Evolutionary conservation across 2,329 filamentous ascomycete species (phyloP).

Genomic region (Exophiala viscosa): DNA sequence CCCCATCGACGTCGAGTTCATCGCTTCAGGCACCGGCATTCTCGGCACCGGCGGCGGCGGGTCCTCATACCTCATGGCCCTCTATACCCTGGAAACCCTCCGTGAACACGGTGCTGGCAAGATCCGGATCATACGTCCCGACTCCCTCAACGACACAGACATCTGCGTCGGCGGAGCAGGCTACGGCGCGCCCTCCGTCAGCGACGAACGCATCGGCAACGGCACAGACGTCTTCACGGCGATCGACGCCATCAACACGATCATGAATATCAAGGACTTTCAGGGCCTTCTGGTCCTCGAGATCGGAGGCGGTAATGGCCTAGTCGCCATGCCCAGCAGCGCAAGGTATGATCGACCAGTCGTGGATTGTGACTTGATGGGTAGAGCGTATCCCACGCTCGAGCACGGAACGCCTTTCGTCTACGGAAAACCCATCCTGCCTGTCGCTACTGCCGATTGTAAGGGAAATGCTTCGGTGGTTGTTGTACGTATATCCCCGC

Average conservation of each 20-base stretch:
- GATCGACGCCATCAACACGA: conserved; percentile 37
- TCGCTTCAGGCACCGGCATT: conserved; percentile 37
- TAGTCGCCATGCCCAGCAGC: conserved; percentile 31
- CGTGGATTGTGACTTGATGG: conserved; percentile 49
- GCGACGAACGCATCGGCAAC: conserved; percentile 29
- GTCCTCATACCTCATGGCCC: conserved; percentile 43
- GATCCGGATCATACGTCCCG: conserved; percentile 42
- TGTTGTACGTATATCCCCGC: conserved; percentile 4
- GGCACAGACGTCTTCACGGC: conserved; percentile 30
- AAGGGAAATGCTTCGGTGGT: conserved; percentile 39
- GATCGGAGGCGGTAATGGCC: conserved; percentile 40
- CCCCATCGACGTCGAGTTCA: conserved; percentile 37
- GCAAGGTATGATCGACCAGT: conserved; percentile 37
- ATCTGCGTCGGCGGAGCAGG: conserved; percentile 44
- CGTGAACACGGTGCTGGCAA: conserved; percentile 33
- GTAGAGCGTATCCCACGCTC: conserved; percentile 45
- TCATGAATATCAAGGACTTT: conserved; percentile 35
- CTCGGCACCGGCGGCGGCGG: conserved; percentile 42
- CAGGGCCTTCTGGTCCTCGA: conserved; percentile 35
- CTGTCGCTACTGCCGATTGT: conserved; percentile 39
- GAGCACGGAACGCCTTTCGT: conserved; percentile 45
- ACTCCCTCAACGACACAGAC: conserved; percentile 38
- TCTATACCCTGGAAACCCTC: conserved; percentile 42
- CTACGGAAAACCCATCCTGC: conserved; percentile 40
- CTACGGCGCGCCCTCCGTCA: conserved; percentile 40